A percentile compares a stretch with the other conserved stretches of the same genome.
These are phyloP conservation scores for Daedalea quercina DNA, from an alignment of 768 basidiomycete species.

Conservation along the genomic window DNA sequence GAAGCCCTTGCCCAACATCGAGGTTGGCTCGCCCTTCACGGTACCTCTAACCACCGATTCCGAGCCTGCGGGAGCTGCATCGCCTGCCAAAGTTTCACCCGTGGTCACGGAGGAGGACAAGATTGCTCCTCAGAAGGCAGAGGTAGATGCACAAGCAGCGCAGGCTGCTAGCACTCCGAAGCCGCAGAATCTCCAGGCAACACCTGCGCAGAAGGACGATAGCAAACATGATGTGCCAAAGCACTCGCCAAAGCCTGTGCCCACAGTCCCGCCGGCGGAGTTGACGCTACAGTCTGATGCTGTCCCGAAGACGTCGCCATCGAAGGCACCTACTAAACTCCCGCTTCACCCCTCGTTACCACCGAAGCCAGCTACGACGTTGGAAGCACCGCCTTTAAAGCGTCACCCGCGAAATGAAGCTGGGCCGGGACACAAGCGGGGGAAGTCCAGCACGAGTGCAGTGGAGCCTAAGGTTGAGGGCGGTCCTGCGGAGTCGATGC, in stretches of 20 bases:
- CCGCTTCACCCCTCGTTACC: constrained; percentile 42
- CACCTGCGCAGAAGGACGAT: neutral
- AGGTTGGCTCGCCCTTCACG: constrained; percentile 7
- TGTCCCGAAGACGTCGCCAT: neutral
- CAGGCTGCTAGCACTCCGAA: neutral
- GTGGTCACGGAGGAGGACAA: neutral
- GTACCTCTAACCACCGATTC: neutral
- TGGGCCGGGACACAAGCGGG: constrained; percentile 5
- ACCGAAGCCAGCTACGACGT: constrained; percentile 33
- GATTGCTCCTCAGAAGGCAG: neutral
- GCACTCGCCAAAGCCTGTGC: neutral
- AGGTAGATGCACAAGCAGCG: neutral
- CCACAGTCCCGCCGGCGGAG: neutral
- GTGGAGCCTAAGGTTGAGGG: neutral
- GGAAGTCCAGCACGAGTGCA: constrained; percentile 5
- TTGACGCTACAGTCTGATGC: neutral
- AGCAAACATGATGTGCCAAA: neutral
- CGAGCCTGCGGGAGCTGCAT: neutral
- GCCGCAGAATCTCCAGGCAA: neutral
- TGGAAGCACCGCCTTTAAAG: constrained; percentile 12
- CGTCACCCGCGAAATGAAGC: constrained; percentile 12
- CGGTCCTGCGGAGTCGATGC: neutral
- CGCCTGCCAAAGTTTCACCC: neutral
- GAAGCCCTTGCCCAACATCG: constrained; percentile 49
- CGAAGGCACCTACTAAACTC: constrained; percentile 1